Base-by-base conservation (phyloP, 2,329 filamentous ascomycete genomes). In the Nakataea oryzae region DNA sequence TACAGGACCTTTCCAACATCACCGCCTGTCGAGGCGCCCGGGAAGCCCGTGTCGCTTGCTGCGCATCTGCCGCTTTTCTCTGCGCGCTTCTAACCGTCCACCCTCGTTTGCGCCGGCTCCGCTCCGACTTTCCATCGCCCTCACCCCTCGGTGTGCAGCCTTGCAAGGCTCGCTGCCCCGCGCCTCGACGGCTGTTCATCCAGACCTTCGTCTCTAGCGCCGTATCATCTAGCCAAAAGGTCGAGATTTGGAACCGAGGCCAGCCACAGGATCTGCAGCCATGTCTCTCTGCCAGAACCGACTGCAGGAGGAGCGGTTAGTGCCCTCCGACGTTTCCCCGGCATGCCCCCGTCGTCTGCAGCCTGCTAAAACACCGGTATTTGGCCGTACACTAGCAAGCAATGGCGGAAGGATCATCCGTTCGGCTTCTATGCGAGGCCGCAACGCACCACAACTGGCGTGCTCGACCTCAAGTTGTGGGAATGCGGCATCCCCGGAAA, bases 361-460 rank as follows among this genome's bases (percentile, higher is more conserved):
- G 9, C 28, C 32, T 28, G 60, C 61, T 64, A 55, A 67, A 54
- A n/a, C 24, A 8, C 30, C 13, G 21, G 41, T 17, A 41, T 24
- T 28, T 27, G 12, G 34, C 57, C 32, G 30, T 65, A 54, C 7
- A 56, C 27, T 69, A 96, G 93, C 66, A 97, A 96, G 78, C 91
- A 96, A 78, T 99, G 95, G 95, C 87, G 95, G 67, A 88, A 88
- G 72, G 93, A 99, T 69, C 95, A 99, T 71, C 96, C 96, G 0
- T 99, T 99, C 71, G 95, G 95, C 65, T 99, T 99, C 79, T 96
- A 90, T 75, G 95, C 95, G 28, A 91, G 93, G 72, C 95, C 96
- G 14, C 80, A 87, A 65, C 89, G 93, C 68, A 93, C 86, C 65
- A 75, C 87, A 24, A 83, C 91, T 67, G 93, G 92, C 62, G 86